Evolutionary conservation across 2,329 filamentous ascomycete genomes (phyloP).

Genomic region (Bipolaris victoriae): DNA sequence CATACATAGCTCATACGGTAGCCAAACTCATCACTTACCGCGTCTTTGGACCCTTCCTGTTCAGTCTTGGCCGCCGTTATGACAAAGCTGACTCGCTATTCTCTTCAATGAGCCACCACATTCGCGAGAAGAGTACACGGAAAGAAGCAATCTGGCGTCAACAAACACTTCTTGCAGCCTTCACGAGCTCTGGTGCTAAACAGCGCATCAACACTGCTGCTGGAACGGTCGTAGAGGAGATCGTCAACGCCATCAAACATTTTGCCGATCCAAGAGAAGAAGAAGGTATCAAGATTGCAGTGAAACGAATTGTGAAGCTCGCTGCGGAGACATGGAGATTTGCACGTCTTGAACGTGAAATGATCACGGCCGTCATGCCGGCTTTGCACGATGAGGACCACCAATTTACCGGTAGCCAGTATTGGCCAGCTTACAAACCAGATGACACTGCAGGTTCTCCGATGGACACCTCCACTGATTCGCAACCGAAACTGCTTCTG

Average conservation of each 20-base stretch:
- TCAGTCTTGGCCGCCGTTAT: conserved; percentile 60
- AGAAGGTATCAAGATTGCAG: conserved; percentile 57
- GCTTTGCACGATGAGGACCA: conserved; percentile 42
- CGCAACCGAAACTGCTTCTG: conserved; percentile 54
- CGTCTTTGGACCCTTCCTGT: conserved; percentile 64
- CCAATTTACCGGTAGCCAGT: conserved; percentile 39
- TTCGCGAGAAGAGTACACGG: conserved; percentile 62
- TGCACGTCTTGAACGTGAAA: conserved; percentile 62
- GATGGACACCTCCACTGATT: conserved; percentile 35
- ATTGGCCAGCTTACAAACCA: conserved; percentile 46
- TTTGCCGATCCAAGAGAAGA: conserved; percentile 60
- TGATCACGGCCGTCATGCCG: conserved; percentile 60
- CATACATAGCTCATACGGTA: conserved; percentile 62
- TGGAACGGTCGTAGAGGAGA: conserved; percentile 62
- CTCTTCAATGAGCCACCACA: conserved; percentile 61
- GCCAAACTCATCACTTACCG: conserved; percentile 62
- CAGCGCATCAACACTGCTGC: conserved; percentile 63
- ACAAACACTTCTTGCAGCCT: conserved; percentile 63
- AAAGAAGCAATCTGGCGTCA: conserved; percentile 65
- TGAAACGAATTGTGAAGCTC: conserved; percentile 63
- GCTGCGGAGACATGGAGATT: conserved; percentile 65
- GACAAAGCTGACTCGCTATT: conserved; percentile 64
- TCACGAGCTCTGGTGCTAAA: conserved; percentile 63
- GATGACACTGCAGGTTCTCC: conserved; percentile 41
- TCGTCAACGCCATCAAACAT: conserved; percentile 60